Conservation (phyloP, 2,329 filamentous ascomycete genomes). For the Hymenoscyphus salicellus region DNA sequence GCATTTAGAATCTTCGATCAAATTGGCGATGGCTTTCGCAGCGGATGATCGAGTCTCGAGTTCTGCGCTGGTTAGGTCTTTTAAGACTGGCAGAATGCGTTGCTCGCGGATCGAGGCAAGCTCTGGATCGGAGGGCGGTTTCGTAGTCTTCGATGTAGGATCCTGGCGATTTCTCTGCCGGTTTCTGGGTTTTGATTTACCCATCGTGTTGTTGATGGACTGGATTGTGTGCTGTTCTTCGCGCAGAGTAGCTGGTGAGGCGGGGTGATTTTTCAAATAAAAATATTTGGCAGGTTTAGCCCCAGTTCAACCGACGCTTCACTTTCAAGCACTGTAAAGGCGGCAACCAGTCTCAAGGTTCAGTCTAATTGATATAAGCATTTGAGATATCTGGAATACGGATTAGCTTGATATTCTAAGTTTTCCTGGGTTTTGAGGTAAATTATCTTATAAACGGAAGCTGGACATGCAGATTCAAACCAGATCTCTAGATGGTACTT, state of each 20-base stretch:
- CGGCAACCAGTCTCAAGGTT: background rate
- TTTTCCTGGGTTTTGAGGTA: no score
- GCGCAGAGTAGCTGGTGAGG: background rate
- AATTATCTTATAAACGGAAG: no score
- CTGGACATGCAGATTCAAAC: no score
- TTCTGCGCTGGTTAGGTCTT: constrained; percentile 57
- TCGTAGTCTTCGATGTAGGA: constrained; percentile 56
- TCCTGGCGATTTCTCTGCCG: constrained; percentile 51
- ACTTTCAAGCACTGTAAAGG: background rate
- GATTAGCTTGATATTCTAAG: no score
- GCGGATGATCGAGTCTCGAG: constrained; percentile 58
- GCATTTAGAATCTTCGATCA: constrained; percentile 59
- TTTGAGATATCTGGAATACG: no score
- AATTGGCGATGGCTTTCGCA: constrained; percentile 57
- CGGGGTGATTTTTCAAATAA: constrained; percentile 7
- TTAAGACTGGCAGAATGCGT: constrained; percentile 61
- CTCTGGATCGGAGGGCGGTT: constrained; percentile 61
- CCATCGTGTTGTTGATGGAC: constrained; percentile 44
- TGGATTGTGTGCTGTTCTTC: background rate
- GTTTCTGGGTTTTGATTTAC: constrained; percentile 54
- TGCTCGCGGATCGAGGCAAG: constrained; percentile 60
- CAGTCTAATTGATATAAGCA: no score
- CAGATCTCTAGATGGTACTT: no score
- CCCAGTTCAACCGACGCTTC: background rate
- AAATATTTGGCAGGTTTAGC: background rate